Base-by-base conservation (phyloP, 108 stramenopile species). In the Skeletonema potamos region DNA sequence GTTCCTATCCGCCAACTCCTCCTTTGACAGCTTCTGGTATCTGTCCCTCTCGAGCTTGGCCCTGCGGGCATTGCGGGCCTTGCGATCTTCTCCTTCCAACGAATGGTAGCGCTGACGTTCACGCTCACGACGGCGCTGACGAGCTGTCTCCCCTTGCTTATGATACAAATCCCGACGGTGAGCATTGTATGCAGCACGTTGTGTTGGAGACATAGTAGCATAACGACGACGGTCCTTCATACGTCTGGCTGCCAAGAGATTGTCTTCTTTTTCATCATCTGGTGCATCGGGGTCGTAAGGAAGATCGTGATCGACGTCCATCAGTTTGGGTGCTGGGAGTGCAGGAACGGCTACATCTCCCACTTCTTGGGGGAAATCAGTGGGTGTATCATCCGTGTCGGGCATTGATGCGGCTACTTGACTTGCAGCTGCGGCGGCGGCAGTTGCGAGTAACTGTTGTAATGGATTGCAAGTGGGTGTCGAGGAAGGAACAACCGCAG, bases 131-230 rank as follows among this genome's bases (percentile, higher is more conserved):
- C 92, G 85, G 17, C 87, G 82, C 58, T 89, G 83, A 11, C 92
- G 80, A 20, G 81, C 81, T 27, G 24, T 55, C 54, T 93, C 89
- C 22, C 75, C 84, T 73, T 93, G 92, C 15, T 86, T 87, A 62
- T 93, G 92, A 66, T 93, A 93, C 56, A 91, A 84, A 29, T 91
- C 92, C 11, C 92, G 86, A 27, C 92, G 86, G 70, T 93, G 90
- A 20, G 84, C 76, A 62, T 93, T 93, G 87, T 93, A 93, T 9
- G 76, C 84, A 13, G 86, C 81, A 30, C 92, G 92, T 30, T 88
- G 87, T 33, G 85, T 86, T 15, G 84, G 75, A 6, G 88, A 86
- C 92, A 93, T 93, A 72, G 65, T 63, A 12, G 92, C 87, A 54
- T 93, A 93, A 22, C 92, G 87, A 60, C 85, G 76, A 29, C 92